Percentiles rank a stretch among this genome's conserved stretches.
Evolutionary conservation across 371 early-diverging fungal species (phyloP).

Genomic region (Lichtheimia ornata): DNA sequence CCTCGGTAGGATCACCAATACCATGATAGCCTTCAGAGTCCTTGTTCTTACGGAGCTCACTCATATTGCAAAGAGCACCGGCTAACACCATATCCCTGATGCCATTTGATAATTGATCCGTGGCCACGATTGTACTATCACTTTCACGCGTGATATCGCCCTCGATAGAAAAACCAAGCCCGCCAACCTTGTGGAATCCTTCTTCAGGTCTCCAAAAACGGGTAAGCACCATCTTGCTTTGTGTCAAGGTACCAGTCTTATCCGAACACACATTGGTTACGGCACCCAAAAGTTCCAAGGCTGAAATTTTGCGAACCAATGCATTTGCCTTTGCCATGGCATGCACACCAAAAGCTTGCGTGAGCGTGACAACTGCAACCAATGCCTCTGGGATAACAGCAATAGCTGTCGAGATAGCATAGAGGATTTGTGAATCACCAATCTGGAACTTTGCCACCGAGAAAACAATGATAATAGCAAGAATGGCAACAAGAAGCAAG

Average conservation of each 20-base stretch:
- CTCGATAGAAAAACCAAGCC: constrained; percentile 56
- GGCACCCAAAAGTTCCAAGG: constrained; percentile 88
- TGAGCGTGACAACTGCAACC: constrained; percentile 87
- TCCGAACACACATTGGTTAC: constrained; percentile 94
- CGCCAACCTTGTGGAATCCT: constrained; percentile 64
- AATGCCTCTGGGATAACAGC: constrained; percentile 96
- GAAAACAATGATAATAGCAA: constrained; percentile 60
- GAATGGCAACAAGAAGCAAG: constrained; percentile 51
- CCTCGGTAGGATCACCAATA: constrained; percentile 86
- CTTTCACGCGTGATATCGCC: constrained; percentile 40
- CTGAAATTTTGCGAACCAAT: constrained; percentile 84
- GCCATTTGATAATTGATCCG: constrained; percentile 34
- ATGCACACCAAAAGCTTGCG: constrained; percentile 91
- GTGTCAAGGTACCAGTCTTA: constrained; percentile 95
- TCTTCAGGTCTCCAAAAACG: constrained; percentile 72
- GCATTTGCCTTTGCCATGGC: constrained; percentile 85
- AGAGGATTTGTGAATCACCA: constrained; percentile 66
- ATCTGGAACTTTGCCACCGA: constrained; percentile 54
- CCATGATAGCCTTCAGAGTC: constrained; percentile 66
- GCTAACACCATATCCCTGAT: constrained; percentile 47
- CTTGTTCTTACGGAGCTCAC: constrained; percentile 63
- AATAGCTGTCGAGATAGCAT: constrained; percentile 86
- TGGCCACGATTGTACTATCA: constrained; percentile 18
- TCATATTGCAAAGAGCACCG: constrained; percentile 78
- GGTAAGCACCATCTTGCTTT: constrained; percentile 88